Conservation (phyloP, 495 filamentous ascomycete species). For the Penicillium salamii region DNA sequence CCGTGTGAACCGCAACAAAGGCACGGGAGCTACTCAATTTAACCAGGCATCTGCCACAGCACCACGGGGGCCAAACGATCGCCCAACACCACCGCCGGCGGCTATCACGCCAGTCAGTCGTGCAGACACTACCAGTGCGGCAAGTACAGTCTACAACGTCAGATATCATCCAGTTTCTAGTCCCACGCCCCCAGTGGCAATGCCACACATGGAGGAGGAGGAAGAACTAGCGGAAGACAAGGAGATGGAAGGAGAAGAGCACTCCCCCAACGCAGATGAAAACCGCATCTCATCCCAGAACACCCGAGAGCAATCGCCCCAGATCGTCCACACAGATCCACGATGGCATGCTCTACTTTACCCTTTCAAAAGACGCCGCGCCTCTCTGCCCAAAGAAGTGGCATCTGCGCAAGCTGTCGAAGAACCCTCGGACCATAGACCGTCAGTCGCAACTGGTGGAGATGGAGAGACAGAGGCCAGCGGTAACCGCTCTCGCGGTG, state of each 20-base stretch:
- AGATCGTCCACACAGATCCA: conserved; percentile 31
- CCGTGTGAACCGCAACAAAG: conserved; percentile 24
- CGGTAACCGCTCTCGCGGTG: conserved; percentile 13
- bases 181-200: conserved; percentile 53
- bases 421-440: conserved; percentile 21
- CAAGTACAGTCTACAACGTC: conserved; percentile 82
- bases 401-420: conserved; percentile 47
- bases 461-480: conserved; percentile 18
- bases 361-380: conserved; percentile 52
- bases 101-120: conserved; percentile 70
- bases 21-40: conserved; percentile 11
- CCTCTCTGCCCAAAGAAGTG: conserved; percentile 54
- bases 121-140: conserved; percentile 71
- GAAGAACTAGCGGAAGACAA: conserved; percentile 32
- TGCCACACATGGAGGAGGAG: conserved; percentile 40
- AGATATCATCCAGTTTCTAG: conserved; percentile 75
- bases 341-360: conserved; percentile 52
- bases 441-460: conserved; percentile 19
- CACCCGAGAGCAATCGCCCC: conserved; percentile 30
- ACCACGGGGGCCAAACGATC: conserved; percentile 29
- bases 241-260: conserved; percentile 20
- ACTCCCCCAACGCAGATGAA: conserved; percentile 7
- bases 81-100: conserved; percentile 61
- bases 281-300: conserved; percentile 14
- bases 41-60: conserved; percentile 15